phyloP scores from a whole-genome alignment of 345 rosid genomes.

The Aquilaria sinensis region DNA sequence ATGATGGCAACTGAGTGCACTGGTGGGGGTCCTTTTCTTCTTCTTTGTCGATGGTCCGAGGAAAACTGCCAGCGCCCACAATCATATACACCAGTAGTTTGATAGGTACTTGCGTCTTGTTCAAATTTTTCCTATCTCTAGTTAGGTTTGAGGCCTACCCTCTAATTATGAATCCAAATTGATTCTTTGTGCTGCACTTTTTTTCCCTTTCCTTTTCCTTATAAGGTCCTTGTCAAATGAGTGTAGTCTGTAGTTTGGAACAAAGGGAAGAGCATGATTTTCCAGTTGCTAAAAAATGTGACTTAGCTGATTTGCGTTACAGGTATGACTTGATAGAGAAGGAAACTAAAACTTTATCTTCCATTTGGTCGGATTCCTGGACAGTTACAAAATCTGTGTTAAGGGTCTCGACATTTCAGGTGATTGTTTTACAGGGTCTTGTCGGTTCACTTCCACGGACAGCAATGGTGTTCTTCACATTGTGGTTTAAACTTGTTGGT shows the following conservation, averaged over 20 bases:
- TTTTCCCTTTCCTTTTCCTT: neutral
- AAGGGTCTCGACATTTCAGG: conserved; percentile 73
- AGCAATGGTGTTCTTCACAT: conserved; percentile 90
- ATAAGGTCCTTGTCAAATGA: neutral
- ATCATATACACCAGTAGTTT: conserved; percentile 7
- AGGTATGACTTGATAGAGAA: conserved; percentile 51
- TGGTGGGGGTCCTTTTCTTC: conserved; percentile 80
- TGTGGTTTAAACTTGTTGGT: conserved; percentile 98
- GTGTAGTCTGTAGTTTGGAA: neutral
- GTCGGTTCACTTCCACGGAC: conserved; percentile 94
- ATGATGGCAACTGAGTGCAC: conserved; percentile 78
- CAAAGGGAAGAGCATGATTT: neutral
- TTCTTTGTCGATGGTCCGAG: conserved; percentile 69
- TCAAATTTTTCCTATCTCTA: neutral
- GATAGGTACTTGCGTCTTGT: conserved; percentile 26
- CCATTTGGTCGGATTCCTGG: conserved; percentile 74
- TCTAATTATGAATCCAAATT: neutral
- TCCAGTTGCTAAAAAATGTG: neutral
- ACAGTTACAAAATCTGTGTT: conserved; percentile 63
- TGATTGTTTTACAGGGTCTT: conserved; percentile 84
- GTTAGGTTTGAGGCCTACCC: neutral
- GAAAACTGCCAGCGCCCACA: conserved; percentile 18
- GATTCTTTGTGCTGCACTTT: neutral
- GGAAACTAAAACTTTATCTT: conserved; percentile 26
- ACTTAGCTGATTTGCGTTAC: conserved; percentile 17